These are phyloP conservation scores for Chloris gayana DNA, from an alignment of 176 grass and related monocot species.

Conservation along the genomic window DNA sequence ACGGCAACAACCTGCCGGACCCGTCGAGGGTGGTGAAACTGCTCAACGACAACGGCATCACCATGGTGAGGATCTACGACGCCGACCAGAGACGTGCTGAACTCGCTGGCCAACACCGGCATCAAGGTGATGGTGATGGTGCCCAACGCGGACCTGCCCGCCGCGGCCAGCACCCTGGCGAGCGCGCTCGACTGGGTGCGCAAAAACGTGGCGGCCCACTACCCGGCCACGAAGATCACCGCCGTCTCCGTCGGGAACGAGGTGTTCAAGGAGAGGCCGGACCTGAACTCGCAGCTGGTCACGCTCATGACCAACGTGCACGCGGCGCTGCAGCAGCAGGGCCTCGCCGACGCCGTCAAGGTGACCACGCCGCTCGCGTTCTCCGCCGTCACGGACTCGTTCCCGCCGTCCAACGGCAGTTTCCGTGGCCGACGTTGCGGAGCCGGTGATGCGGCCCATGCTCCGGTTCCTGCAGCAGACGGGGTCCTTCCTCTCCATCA, in stretches of 20 bases:
- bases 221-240: slow-evolving; percentile 46
- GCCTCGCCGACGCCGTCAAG: slow-evolving; percentile 55
- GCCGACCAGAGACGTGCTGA: slow-evolving; percentile 33
- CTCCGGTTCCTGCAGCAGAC: slow-evolving; percentile 52
- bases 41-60: slow-evolving; percentile 45
- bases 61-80: slow-evolving; percentile 56
- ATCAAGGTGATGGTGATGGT: slow-evolving; percentile 56
- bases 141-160: slow-evolving; percentile 35
- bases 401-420: slow-evolving; percentile 49
- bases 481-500: slow-evolving; percentile 54
- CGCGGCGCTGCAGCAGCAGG: slow-evolving; percentile 30
- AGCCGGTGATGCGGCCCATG: slow-evolving; percentile 61
- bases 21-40: slow-evolving; percentile 47
- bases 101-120: slow-evolving; percentile 40
- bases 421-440: slow-evolving; percentile 53
- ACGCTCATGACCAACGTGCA: slow-evolving; percentile 51
- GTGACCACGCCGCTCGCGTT: slow-evolving; percentile 60
- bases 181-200: slow-evolving; percentile 47
- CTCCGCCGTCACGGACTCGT: slow-evolving; percentile 30
- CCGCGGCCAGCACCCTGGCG: too few relatives aligned
- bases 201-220: slow-evolving; percentile 41
- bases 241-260: slow-evolving; percentile 59
- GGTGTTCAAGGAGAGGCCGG: slow-evolving; percentile 36
- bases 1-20: slow-evolving; percentile 29
- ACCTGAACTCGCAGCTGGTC: slow-evolving; percentile 18